Percentiles rank a stretch among this genome's conserved stretches.
phyloP scores from a whole-genome alignment of 2,329 filamentous ascomycete genomes.

The Leptosphaerulina australis region DNA sequence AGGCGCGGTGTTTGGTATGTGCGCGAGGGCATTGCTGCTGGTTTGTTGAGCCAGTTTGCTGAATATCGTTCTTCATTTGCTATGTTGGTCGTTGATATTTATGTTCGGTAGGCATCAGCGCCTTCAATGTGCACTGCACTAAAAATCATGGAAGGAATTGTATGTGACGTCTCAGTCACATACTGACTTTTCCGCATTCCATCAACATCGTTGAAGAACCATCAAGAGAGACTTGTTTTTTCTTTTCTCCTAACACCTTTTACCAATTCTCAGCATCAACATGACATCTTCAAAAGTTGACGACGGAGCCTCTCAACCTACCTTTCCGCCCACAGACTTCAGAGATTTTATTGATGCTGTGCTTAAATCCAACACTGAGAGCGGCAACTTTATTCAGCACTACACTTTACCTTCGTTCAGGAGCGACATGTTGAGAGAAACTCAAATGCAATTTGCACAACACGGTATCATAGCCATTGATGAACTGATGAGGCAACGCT shows the following conservation, averaged over 20 bases:
- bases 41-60: background rate
- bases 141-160: too few relatives aligned
- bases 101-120: background rate
- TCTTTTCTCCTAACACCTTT: background rate
- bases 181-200: background rate
- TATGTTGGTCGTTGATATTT: background rate
- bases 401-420: background rate
- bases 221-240: too few relatives aligned
- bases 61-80: background rate
- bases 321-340: background rate
- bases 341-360: constrained; percentile 1
- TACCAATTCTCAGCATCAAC: background rate
- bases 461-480: background rate
- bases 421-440: background rate
- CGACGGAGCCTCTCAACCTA: background rate
- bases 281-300: background rate
- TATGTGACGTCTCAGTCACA: background rate
- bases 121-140: background rate
- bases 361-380: background rate
- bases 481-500: background rate
- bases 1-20: background rate
- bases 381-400: background rate
- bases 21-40: background rate
- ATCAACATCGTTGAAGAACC: too few relatives aligned
- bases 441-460: background rate